Percentiles rank a stretch among this genome's conserved stretches.
Conservation (phyloP, 371 early-diverging fungal genomes). For the Mortierella sp. region DNA sequence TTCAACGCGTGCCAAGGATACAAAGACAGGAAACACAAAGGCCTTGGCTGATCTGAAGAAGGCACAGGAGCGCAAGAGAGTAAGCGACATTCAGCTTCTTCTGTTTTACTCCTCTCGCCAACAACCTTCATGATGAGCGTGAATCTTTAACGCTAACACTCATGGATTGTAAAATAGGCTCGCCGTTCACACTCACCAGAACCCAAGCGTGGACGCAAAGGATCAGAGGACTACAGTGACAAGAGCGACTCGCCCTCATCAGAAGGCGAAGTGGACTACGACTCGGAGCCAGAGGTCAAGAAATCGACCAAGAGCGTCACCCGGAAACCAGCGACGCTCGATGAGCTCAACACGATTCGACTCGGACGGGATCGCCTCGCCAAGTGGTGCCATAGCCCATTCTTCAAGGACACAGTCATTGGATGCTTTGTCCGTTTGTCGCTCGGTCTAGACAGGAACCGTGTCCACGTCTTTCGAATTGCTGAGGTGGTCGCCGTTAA, state of each 20-base stretch:
- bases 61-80: constrained; percentile 54
- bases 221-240: constrained; percentile 51
- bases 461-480: constrained; percentile 70
- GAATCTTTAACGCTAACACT: neutral
- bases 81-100: constrained; percentile 17
- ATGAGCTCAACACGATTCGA: constrained; percentile 72
- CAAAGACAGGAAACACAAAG: constrained; percentile 52
- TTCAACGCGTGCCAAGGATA: constrained; percentile 71
- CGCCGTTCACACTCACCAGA: constrained; percentile 57
- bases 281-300: constrained; percentile 52
- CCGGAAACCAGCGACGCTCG: constrained; percentile 67
- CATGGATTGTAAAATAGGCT: constrained; percentile 20
- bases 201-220: constrained; percentile 44
- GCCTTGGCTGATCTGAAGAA: constrained; percentile 53
- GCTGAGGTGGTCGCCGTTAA: constrained; percentile 74
- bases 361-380: constrained; percentile 75
- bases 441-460: constrained; percentile 69
- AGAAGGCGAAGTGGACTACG: constrained; percentile 40
- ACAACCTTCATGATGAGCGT: neutral
- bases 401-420: constrained; percentile 74
- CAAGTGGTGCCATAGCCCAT: constrained; percentile 81
- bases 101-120: no score
- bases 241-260: constrained; percentile 49
- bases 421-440: constrained; percentile 79
- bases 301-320: constrained; percentile 53